Evolutionary conservation across 2,329 filamentous ascomycete genomes (phyloP).

Genomic region (Paecilomyces sp.): DNA sequence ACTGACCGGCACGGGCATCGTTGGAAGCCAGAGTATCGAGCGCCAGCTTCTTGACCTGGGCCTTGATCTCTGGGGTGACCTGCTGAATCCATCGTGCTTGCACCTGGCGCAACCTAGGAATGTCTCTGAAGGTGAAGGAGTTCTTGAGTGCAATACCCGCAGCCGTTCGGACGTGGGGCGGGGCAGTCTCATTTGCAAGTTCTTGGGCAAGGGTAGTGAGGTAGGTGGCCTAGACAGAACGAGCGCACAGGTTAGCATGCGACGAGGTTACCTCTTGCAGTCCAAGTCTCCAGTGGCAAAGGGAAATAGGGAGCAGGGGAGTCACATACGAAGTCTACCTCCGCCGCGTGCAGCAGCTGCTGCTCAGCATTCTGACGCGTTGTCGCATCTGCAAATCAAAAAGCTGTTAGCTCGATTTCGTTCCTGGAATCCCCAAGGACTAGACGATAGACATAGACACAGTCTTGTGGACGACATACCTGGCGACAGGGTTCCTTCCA

Average conservation of each 20-base stretch:
- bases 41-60: slow-evolving; percentile 80
- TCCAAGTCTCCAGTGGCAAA: slow-evolving; percentile 4
- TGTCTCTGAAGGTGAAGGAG: slow-evolving; percentile 91
- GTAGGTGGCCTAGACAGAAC: slow-evolving; percentile 66
- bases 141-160: slow-evolving; percentile 97
- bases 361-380: slow-evolving; percentile 88
- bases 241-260: slow-evolving; percentile 16
- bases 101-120: slow-evolving; percentile 75
- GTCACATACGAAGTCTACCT: slow-evolving; percentile 82
- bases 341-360: slow-evolving; percentile 85
- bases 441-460: slow-evolving; percentile 13
- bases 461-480: slow-evolving; percentile 51
- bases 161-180: slow-evolving; percentile 80
- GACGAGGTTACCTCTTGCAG: background rate
- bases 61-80: slow-evolving; percentile 75
- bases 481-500: slow-evolving; percentile 91
- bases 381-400: slow-evolving; percentile 62
- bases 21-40: slow-evolving; percentile 75
- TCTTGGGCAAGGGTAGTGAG: slow-evolving; percentile 87
- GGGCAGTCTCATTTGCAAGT: slow-evolving; percentile 81
- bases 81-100: slow-evolving; percentile 89
- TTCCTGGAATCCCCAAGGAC: slow-evolving; percentile 5
- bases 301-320: slow-evolving; percentile 24
- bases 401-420: slow-evolving; percentile 29
- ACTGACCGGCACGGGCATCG: slow-evolving; percentile 76